Conservation (phyloP, 768 basidiomycete species). For the Leccinum subtestaceum region DNA sequence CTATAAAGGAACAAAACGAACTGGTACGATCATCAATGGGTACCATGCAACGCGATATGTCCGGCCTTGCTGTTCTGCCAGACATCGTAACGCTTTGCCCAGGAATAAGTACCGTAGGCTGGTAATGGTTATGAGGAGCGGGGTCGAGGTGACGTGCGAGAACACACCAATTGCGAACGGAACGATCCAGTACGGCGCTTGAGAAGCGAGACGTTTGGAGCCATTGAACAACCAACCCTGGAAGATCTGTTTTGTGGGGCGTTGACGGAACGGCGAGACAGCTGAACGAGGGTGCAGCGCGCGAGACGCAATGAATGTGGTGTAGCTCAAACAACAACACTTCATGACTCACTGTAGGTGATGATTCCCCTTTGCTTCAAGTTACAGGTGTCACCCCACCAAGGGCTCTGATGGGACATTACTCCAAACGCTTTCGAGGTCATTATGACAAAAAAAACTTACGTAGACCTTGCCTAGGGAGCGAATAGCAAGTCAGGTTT, state of each 20-base stretch:
- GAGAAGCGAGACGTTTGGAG: conserved; percentile 68
- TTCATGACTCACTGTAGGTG: conserved; percentile 67
- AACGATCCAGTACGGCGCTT: conserved; percentile 74
- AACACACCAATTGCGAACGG: conserved; percentile 76
- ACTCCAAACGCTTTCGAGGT: background rate
- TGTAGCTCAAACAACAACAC: background rate
- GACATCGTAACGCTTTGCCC: conserved; percentile 63
- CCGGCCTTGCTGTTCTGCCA: conserved; percentile 81
- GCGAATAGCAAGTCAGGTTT: conserved; percentile 4
- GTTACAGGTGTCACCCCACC: conserved; percentile 84
- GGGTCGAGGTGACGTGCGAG: background rate
- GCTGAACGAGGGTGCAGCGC: conserved; percentile 39
- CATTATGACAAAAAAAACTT: conserved; percentile 39
- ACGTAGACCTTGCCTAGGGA: conserved; percentile 75
- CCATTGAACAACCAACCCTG: conserved; percentile 85
- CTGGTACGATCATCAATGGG: background rate
- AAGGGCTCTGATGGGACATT: conserved; percentile 56
- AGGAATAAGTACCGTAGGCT: conserved; percentile 80
- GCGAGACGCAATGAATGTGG: conserved; percentile 2
- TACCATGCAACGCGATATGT: conserved; percentile 43
- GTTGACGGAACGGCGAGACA: conserved; percentile 80
- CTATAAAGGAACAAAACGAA: background rate
- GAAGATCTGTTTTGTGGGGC: conserved; percentile 67
- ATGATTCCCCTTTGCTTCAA: conserved; percentile 75
- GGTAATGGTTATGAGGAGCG: background rate